Conservation (phyloP, 768 basidiomycete species). For the Sarcomyxa edulis region DNA sequence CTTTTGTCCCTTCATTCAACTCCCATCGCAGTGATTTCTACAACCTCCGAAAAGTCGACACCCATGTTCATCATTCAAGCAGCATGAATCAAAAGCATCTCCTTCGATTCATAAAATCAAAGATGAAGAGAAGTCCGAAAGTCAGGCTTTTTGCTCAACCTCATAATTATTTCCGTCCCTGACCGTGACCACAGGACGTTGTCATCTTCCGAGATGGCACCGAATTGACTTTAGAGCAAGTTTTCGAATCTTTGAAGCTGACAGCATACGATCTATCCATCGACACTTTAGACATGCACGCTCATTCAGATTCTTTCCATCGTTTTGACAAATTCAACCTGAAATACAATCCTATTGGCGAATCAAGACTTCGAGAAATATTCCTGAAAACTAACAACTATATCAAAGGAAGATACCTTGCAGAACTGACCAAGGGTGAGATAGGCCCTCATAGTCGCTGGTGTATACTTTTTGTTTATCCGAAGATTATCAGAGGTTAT, state of each 20-base stretch:
- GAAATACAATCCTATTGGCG: conserved; percentile 96
- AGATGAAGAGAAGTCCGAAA: conserved; percentile 85
- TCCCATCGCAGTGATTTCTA: conserved; percentile 84
- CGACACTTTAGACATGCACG: conserved; percentile 99
- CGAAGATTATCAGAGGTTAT: conserved; percentile 68
- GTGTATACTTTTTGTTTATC: background rate
- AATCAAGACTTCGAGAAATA: conserved; percentile 91
- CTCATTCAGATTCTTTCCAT: conserved; percentile 96
- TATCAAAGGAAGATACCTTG: conserved; percentile 88
- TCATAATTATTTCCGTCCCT: conserved; percentile 1
- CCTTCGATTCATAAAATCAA: conserved; percentile 97
- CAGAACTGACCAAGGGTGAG: conserved; percentile 87
- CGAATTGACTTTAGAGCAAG: conserved; percentile 82
- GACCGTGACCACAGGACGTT: conserved; percentile 56
- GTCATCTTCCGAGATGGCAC: conserved; percentile 94
- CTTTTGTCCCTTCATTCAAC: background rate
- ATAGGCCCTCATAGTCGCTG: too few relatives aligned
- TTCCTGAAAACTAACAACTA: conserved; percentile 98
- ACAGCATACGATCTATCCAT: conserved; percentile 98
- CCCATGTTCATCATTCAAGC: conserved; percentile 97
- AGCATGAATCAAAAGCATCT: conserved; percentile 99
- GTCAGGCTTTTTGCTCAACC: conserved; percentile 30
- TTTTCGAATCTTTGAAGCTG: conserved; percentile 93
- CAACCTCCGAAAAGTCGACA: conserved; percentile 97
- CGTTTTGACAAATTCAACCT: conserved; percentile 98